Conservation (phyloP, 2,329 filamentous ascomycete species). For the Aspergillus sp. region DNA sequence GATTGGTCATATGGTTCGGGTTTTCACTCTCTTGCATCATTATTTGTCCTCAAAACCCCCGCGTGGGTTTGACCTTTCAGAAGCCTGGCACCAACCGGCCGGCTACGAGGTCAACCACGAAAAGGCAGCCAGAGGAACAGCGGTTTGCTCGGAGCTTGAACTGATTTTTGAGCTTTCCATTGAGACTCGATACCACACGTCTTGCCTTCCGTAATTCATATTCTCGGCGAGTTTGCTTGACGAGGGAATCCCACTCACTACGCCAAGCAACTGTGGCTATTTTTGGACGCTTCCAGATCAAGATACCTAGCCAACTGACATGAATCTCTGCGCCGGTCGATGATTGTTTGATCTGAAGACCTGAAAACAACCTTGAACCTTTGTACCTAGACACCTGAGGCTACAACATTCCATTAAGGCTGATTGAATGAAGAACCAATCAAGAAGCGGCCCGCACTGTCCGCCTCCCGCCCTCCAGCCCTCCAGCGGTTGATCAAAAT, state of each 20-base stretch:
- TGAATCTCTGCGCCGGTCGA: background rate
- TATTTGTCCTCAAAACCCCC: background rate
- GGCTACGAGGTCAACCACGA: background rate
- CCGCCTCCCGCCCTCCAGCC: background rate
- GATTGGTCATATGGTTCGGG: background rate
- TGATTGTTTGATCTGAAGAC: background rate
- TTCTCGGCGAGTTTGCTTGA: constrained; percentile 3
- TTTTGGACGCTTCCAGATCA: background rate
- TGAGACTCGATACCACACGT: background rate
- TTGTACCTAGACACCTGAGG: background rate
- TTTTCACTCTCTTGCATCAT: constrained; percentile 3
- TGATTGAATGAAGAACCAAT: constrained; percentile 17
- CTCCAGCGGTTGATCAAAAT: constrained; percentile 1
- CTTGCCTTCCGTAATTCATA: background rate
- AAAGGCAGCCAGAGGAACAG: background rate
- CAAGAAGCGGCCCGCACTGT: constrained; percentile 19
- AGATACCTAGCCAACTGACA: background rate
- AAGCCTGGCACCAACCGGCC: background rate
- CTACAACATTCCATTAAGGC: background rate
- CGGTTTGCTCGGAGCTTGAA: background rate
- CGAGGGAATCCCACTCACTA: background rate
- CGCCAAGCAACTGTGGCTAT: background rate
- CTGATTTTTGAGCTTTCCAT: background rate
- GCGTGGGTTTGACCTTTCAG: background rate
- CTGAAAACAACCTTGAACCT: background rate